phyloP scores from a whole-genome alignment of 2,329 filamentous ascomycete species.

The Beauveria scarabaeidicola region DNA sequence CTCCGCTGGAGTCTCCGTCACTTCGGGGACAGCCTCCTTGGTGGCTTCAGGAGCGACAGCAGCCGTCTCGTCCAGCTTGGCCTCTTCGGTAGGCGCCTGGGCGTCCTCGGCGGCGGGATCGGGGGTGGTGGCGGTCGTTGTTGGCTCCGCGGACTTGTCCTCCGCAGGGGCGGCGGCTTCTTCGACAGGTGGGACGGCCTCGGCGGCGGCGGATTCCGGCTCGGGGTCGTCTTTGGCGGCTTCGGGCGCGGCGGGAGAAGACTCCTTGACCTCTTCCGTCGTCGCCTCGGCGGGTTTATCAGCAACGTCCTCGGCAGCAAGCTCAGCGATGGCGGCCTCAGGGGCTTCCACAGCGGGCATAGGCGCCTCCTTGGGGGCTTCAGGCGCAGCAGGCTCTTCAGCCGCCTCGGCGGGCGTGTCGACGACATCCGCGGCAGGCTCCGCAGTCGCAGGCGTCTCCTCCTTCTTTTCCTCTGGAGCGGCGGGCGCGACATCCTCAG shows the following conservation, averaged over 20 bases:
- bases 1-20: slow-evolving; percentile 10
- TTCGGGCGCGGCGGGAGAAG: slow-evolving; percentile 6
- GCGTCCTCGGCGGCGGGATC: background rate
- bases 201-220: background rate
- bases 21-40: background rate
- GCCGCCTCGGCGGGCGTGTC: background rate
- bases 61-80: background rate
- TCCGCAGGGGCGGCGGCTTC: slow-evolving; percentile 5
- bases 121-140: background rate
- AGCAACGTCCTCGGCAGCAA: slow-evolving; percentile 13
- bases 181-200: background rate
- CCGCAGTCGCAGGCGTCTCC: no score
- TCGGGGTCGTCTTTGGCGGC: slow-evolving; percentile 6
- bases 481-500: background rate
- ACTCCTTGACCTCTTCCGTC: background rate
- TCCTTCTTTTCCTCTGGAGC: background rate
- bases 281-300: slow-evolving; percentile 7
- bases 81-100: background rate
- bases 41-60: slow-evolving; percentile 14
- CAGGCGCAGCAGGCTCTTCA: background rate
- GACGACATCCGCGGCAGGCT: background rate
- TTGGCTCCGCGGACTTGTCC: background rate
- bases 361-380: background rate
- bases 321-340: slow-evolving; percentile 11
- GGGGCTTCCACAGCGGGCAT: background rate